Evolutionary conservation across 805 yeast genomes (phyloP).

Genomic region (Vanderwaltozyma verrucispora): DNA sequence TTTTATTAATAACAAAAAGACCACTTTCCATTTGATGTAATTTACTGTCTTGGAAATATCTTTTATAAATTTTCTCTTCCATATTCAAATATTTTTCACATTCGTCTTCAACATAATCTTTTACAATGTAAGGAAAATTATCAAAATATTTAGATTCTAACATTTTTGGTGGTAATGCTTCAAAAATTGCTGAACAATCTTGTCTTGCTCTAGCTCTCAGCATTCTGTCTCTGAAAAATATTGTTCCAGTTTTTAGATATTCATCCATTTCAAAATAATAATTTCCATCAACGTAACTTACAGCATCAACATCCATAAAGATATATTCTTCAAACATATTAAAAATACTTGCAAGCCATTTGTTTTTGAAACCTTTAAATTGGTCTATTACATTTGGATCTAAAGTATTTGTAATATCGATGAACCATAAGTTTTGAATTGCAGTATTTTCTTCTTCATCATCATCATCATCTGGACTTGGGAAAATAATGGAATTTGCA

Average conservation of each 20-base stretch:
- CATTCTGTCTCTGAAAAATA: conserved; percentile 4
- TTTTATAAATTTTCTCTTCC: conserved; percentile 27
- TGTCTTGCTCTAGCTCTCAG: conserved; percentile 7
- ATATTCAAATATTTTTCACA: conserved; percentile 12
- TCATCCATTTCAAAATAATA: conserved; percentile 15
- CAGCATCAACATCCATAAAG: conserved; percentile 43
- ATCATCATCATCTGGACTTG: not conserved
- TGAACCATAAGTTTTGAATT: conserved; percentile 34
- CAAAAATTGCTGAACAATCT: conserved; percentile 35
- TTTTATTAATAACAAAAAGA: conserved; percentile 31
- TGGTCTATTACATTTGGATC: conserved; percentile 7
- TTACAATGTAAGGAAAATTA: conserved; percentile 12
- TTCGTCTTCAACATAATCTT: conserved; percentile 5
- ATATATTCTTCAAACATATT: conserved; percentile 40
- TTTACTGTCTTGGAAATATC: conserved; percentile 34
- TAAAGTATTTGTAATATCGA: conserved; percentile 22
- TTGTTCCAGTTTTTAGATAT: conserved; percentile 13
- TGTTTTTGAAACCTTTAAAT: conserved; percentile 28
- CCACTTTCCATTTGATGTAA: conserved; percentile 43
- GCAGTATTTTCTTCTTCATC: not conserved
- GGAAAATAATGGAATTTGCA: conserved; percentile 1
- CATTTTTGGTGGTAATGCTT: conserved; percentile 36
- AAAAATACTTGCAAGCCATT: conserved; percentile 39
- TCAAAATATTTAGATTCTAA: conserved; percentile 32
- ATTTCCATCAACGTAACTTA: conserved; percentile 33